phyloP scores from a whole-genome alignment of 306 rosid species.

The Fragaria ananassa region DNA sequence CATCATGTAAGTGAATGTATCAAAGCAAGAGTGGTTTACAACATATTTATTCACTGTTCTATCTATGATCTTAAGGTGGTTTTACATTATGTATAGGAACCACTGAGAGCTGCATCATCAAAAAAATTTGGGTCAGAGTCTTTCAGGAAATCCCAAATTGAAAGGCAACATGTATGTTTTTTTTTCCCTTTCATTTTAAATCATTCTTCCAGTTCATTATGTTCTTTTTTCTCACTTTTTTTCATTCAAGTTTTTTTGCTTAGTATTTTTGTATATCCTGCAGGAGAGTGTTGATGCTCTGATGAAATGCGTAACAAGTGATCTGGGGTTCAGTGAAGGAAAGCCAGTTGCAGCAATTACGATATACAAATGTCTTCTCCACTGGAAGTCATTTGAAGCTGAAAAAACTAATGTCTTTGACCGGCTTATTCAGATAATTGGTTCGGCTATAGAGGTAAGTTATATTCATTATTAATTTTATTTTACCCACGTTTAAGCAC shows the following conservation, averaged over 20 bases:
- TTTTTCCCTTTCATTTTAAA: background rate
- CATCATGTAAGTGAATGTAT: constrained; percentile 56
- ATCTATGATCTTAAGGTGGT: constrained; percentile 24
- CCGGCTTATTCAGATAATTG: constrained; percentile 70
- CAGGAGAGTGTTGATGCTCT: constrained; percentile 86
- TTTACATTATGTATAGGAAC: constrained; percentile 42
- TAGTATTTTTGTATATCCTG: constrained; percentile 25
- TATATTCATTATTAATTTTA: background rate
- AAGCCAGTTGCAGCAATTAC: constrained; percentile 86
- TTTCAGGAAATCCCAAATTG: constrained; percentile 59
- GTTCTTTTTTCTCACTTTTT: constrained; percentile 11
- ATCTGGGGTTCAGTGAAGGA: constrained; percentile 79
- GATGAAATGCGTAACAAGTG: constrained; percentile 49
- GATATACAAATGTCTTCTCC: constrained; percentile 73
- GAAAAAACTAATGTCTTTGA: constrained; percentile 94
- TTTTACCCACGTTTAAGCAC: background rate
- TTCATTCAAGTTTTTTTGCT: constrained; percentile 1
- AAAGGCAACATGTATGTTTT: constrained; percentile 67
- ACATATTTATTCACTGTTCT: constrained; percentile 7
- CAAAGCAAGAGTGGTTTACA: constrained; percentile 11
- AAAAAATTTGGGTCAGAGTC: constrained; percentile 61
- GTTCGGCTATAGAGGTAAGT: constrained; percentile 81
- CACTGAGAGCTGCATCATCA: constrained; percentile 20
- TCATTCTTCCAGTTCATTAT: background rate
- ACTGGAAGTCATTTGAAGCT: constrained; percentile 89